Evolutionary conservation across 2,329 filamentous ascomycete genomes (phyloP).

Genomic region (Ophiostoma quercus): DNA sequence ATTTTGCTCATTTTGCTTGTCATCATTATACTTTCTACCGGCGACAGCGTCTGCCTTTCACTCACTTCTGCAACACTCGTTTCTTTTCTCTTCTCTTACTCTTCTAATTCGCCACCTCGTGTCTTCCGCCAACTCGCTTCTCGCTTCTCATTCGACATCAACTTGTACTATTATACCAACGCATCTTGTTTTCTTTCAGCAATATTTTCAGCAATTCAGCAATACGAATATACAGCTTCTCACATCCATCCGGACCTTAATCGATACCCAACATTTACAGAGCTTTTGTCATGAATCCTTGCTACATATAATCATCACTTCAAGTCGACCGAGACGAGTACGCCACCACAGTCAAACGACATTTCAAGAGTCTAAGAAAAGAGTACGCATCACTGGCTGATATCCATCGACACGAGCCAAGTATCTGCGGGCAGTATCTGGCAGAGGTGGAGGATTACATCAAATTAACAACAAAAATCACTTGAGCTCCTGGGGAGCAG

Average conservation of each 20-base stretch:
- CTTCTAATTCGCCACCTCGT: not conserved
- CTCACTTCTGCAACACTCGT: conserved; percentile 11
- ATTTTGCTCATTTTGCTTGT: not conserved
- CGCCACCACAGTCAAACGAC: not conserved
- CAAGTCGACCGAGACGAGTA: not conserved
- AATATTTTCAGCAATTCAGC: too few relatives aligned
- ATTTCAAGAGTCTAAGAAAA: not conserved
- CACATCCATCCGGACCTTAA: conserved; percentile 7
- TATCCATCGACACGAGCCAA: not conserved
- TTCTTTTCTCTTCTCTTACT: conserved; percentile 6
- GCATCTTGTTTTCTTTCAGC: not conserved
- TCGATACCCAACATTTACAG: not conserved
- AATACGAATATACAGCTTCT: not conserved
- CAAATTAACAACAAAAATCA: not conserved
- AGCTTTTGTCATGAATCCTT: not conserved
- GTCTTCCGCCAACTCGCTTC: not conserved
- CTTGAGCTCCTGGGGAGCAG: conserved; percentile 27
- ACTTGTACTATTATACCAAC: not conserved
- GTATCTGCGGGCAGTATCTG: conserved; percentile 3
- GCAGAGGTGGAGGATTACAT: conserved; percentile 25
- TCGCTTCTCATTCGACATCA: conserved; percentile 1
- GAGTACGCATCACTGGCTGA: conserved; percentile 5
- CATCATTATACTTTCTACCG: not conserved
- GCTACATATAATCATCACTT: not conserved
- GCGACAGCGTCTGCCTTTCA: conserved; percentile 5